Percentiles rank a stretch among this genome's conserved stretches.
These are phyloP conservation scores for Agrostemma githago DNA, from an alignment of 148 eudicot genomes.

Conservation along the genomic window DNA sequence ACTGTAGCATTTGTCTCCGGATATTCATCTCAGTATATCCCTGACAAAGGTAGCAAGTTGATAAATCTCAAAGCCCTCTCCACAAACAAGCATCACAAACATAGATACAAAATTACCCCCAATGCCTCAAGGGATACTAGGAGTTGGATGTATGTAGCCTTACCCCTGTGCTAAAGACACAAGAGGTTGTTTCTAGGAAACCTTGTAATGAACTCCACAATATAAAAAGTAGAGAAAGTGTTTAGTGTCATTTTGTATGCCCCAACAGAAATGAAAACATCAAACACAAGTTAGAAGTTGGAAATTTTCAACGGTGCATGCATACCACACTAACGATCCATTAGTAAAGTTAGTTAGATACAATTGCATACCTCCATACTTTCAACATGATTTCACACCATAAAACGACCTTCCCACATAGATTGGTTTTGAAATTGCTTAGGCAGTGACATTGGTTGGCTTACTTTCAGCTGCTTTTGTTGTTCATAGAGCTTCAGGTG, in stretches of 20 bases:
- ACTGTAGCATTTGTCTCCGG: slow-evolving; percentile 48
- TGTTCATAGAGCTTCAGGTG: slow-evolving; percentile 38
- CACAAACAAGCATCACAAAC: not conserved
- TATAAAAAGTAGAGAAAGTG: not conserved
- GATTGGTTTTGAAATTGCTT: slow-evolving; percentile 78
- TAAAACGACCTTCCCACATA: slow-evolving; percentile 66
- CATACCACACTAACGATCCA: not conserved
- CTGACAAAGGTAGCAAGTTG: slow-evolving; percentile 15
- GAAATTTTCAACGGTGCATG: not conserved
- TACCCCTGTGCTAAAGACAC: not conserved
- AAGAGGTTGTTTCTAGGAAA: not conserved
- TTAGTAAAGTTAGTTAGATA: not conserved
- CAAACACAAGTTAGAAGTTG: slow-evolving; percentile 6
- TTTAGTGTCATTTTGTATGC: not conserved
- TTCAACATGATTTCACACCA: slow-evolving; percentile 63
- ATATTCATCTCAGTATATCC: slow-evolving; percentile 40
- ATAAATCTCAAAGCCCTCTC: not conserved
- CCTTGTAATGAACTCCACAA: not conserved
- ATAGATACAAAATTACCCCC: not conserved
- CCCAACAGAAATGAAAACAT: not conserved
- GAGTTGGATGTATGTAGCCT: not conserved
- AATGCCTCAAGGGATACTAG: not conserved
- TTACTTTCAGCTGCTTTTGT: slow-evolving; percentile 48
- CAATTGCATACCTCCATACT: slow-evolving; percentile 13
- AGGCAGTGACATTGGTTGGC: slow-evolving; percentile 47